Evolutionary conservation across 371 early-diverging fungal species (phyloP).

Genomic region (Conidiobolus incongruus): DNA sequence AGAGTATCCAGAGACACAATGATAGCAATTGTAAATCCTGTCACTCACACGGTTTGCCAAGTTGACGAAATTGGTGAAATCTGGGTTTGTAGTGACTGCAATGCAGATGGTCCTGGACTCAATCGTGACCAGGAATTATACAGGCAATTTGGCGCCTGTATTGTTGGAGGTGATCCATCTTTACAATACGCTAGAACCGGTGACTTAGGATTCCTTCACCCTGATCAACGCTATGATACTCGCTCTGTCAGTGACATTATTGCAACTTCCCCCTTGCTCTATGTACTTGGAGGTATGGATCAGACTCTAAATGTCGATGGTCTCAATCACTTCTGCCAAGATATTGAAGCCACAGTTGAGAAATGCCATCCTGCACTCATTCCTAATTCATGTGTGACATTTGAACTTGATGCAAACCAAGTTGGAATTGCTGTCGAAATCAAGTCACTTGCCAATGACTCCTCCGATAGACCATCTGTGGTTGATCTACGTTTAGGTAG

Average conservation of each 20-base stretch:
- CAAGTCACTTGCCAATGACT: background rate
- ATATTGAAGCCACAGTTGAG: conserved; percentile 51
- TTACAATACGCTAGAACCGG: conserved; percentile 59
- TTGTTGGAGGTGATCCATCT: conserved; percentile 33
- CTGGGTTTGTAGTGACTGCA: conserved; percentile 57
- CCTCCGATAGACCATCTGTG: background rate
- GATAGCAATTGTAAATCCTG: conserved; percentile 66
- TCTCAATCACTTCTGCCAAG: conserved; percentile 39
- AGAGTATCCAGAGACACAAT: conserved; percentile 41
- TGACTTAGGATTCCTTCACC: conserved; percentile 65
- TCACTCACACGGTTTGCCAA: conserved; percentile 32
- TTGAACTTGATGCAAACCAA: background rate
- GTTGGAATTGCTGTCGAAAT: conserved; percentile 1
- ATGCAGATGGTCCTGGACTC: conserved; percentile 9
- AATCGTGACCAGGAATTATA: background rate
- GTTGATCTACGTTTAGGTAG: conserved; percentile 3
- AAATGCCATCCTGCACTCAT: conserved; percentile 23
- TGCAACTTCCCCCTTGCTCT: conserved; percentile 41
- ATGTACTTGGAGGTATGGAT: conserved; percentile 44
- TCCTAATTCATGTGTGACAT: conserved; percentile 18
- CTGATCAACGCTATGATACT: conserved; percentile 15
- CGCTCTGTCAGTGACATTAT: conserved; percentile 13
- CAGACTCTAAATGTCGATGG: conserved; percentile 52
- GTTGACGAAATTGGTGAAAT: conserved; percentile 65
- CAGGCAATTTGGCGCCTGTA: conserved; percentile 16